Evolutionary conservation across 139 green algal species (phyloP).

Genomic region (Tetradesmus obliquus): DNA sequence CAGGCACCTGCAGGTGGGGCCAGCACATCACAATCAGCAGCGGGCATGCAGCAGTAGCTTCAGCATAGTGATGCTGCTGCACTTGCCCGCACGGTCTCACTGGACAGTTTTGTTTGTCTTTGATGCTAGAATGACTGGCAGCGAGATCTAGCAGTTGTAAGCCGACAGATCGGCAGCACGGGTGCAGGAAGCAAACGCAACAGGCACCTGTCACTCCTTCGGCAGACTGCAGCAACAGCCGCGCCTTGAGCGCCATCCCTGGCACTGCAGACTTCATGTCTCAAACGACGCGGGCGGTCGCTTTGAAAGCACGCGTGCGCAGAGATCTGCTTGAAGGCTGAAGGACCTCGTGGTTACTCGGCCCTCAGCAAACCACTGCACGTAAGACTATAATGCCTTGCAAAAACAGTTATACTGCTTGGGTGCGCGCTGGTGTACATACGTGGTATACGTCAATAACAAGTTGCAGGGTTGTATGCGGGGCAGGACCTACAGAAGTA

Average conservation of each 20-base stretch:
- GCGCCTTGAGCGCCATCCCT: neutral
- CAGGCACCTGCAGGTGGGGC: neutral
- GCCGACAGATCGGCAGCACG: neutral
- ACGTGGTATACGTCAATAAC: neutral
- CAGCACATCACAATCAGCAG: neutral
- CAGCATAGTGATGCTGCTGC: neutral
- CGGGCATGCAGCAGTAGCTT: neutral
- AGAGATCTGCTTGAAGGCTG: neutral
- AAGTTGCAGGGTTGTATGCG: neutral
- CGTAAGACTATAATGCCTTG: neutral
- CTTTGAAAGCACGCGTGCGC: neutral
- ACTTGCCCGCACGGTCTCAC: too few relatives aligned
- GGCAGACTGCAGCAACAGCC: neutral
- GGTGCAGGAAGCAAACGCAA: neutral
- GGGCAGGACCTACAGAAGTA: neutral
- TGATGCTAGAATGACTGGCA: neutral
- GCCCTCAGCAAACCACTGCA: neutral
- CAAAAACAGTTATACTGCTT: neutral
- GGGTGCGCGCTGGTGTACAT: neutral
- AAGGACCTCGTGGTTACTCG: neutral
- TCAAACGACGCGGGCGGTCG: neutral
- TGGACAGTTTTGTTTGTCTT: too few relatives aligned
- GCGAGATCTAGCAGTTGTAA: neutral
- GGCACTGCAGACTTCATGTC: conserved; percentile 1
- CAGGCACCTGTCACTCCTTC: conserved; percentile 28